Evolutionary conservation across 2,329 filamentous ascomycete species (phyloP).

Genomic region (Pyricularia pennisetigena): DNA sequence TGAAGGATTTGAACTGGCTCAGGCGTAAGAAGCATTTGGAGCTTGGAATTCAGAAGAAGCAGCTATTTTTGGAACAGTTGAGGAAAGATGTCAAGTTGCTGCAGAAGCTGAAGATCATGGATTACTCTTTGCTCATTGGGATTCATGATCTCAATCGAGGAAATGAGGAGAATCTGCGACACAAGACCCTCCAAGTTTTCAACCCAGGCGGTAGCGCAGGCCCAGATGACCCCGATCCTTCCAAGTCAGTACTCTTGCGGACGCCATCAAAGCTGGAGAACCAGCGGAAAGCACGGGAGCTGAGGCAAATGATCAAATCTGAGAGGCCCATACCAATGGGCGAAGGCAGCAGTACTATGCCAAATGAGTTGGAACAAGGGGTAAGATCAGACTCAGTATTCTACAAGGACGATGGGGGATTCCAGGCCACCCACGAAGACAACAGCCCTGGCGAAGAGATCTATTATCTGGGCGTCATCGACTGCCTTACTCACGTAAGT

Average conservation of each 20-base stretch:
- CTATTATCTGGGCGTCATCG: constrained; percentile 97
- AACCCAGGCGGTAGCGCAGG: constrained; percentile 63
- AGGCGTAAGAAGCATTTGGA: constrained; percentile 77
- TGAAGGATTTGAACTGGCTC: constrained; percentile 97
- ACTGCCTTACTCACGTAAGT: constrained; percentile 92
- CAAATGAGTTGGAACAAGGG: constrained; percentile 72
- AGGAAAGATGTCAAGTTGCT: constrained; percentile 77
- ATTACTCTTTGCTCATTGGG: constrained; percentile 90
- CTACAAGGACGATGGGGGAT: constrained; percentile 88
- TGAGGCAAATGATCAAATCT: constrained; percentile 84
- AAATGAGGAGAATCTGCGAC: constrained; percentile 87
- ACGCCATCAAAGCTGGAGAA: constrained; percentile 93
- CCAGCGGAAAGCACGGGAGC: constrained; percentile 78
- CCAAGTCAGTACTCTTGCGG: constrained; percentile 59
- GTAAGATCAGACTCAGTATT: constrained; percentile 66
- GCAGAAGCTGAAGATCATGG: constrained; percentile 91
- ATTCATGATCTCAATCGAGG: constrained; percentile 86
- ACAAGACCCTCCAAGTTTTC: constrained; percentile 87
- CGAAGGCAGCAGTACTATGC: constrained; percentile 74
- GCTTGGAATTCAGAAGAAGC: constrained; percentile 80
- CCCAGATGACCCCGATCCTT: constrained; percentile 44
- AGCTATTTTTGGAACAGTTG: constrained; percentile 81
- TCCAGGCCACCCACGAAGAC: constrained; percentile 86
- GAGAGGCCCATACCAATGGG: constrained; percentile 93
- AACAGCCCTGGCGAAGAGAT: constrained; percentile 79